Evolutionary conservation across 2,329 filamentous ascomycete genomes (phyloP), one percentile per base, ranked within the genome.

Genomic region (Curvularia verruculosa): DNA sequence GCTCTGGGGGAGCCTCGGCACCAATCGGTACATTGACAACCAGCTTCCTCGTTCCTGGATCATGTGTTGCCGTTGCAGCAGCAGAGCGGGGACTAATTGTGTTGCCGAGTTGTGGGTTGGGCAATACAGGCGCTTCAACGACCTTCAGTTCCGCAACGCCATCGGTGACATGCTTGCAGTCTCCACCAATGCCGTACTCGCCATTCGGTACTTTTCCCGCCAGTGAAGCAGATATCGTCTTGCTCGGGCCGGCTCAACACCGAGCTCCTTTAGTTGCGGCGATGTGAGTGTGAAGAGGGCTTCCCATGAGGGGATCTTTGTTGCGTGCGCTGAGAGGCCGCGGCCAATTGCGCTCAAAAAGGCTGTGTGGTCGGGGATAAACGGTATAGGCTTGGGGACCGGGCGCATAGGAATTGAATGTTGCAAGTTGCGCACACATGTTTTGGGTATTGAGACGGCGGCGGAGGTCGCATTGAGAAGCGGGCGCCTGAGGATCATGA

Each of bases 291-390:
- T 88, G 83, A 98, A 98, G 44, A 99, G 86, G 5, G 91, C 86
- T 51, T 95, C 89, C 95, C 95, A 98, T 10, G 89, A 89, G 2
- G 90, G 87, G 68, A 99, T 91, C 78, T 98, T 98, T 78, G 86
- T 83, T 47, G 89, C 85, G 80, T 97, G 91, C 72, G 89, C 87
- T 71, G 85, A 87, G 69, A 97, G 87, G 68, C 88, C 88, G 62
- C 95, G 93, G 67, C 95, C 95, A 78, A 98, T 97, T 58, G 97
- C 83, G 34, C 85, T 91, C 61, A 98, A 88, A 78, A 99, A 96
- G 15, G 93, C 95, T 67, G 84, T 75, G 39, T 92, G 87, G 75
- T 97, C 89, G 29, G 93, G 94, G 37, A 96, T 88, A 69, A 96
- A 92, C 1, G 92, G 91, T 36, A 89, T 96, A 0, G 92, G 89